Evolutionary conservation across 352 stramenopile genomes (phyloP), one percentile per base, ranked within the genome.

Genomic region (Phytophthora podocarpi): DNA sequence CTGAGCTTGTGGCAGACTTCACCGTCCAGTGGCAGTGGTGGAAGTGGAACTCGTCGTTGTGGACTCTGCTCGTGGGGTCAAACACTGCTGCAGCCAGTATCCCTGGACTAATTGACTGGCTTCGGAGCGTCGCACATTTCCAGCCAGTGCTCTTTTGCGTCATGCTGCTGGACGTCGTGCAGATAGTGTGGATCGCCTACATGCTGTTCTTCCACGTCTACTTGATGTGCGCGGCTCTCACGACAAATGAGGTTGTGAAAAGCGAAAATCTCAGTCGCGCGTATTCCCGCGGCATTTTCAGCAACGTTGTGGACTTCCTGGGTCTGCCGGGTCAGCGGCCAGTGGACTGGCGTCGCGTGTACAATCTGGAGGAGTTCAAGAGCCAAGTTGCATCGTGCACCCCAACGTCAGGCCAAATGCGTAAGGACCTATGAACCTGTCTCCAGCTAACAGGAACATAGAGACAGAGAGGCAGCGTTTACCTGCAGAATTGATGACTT

Each of bases 231-330:
- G 71, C 71, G 23, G 76, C 78, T 10, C 76, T 88, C 28, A 93
- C 85, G 34, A 93, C 85, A 18, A 91, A 93, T 59, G 85, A 93
- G 43, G 74, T 91, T n/a, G 72, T 93, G 18, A 91, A 87, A 60
- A 67, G 65, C 35, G 80, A 88, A 46, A 89, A 86, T 53, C 53
- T 73, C 9, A 40, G 74, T 20, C 76, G 70, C 11, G 72, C 66
- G 16, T 93, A 87, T 46, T 91, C 85, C 4, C 74, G 78, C 26
- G 85, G 82, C 0, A 52, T 86, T 10, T 24, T 72, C n/a, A 61
- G 48, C 15, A 93, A 93, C 59, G 36, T 74, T 0, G 57, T 87
- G 20, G 80, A 90, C 39, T 93, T 93, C 48, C 73, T 91, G 10
- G 69, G 70, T 2, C 24, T 90, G 21, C 59, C 49, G 5, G 59